These are phyloP conservation scores for Candida xyloterini DNA, from an alignment of 805 yeast species.

Conservation along the genomic window DNA sequence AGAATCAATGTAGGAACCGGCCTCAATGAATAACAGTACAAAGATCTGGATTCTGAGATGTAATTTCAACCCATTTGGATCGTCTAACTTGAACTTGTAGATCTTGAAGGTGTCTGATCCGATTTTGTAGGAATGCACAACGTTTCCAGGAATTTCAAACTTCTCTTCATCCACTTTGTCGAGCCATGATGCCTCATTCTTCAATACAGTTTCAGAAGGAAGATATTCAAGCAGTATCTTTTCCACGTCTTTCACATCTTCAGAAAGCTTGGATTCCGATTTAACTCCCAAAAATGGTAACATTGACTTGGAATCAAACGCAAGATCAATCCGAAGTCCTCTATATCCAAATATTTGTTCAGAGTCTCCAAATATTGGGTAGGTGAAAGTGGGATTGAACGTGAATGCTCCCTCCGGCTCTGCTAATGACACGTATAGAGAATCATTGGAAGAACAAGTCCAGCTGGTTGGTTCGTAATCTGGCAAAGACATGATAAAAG, in stretches of 20 bases:
- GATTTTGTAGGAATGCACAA: slow-evolving; percentile 32
- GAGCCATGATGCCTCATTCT: slow-evolving; percentile 70
- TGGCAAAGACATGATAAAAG: slow-evolving; percentile 10
- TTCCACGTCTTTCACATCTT: slow-evolving; percentile 59
- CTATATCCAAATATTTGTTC: slow-evolving; percentile 86
- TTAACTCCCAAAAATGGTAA: slow-evolving; percentile 67
- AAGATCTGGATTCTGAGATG: slow-evolving; percentile 75
- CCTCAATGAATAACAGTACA: slow-evolving; percentile 84
- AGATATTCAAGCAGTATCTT: slow-evolving; percentile 52
- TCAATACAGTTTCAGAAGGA: slow-evolving; percentile 55
- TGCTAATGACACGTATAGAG: slow-evolving; percentile 56
- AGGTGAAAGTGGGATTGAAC: slow-evolving; percentile 80
- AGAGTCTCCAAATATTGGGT: slow-evolving; percentile 89
- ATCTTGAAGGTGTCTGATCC: slow-evolving; percentile 46
- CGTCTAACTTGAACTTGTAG: slow-evolving; percentile 46
- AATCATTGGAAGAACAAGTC: slow-evolving; percentile 73
- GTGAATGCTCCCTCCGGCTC: slow-evolving; percentile 56
- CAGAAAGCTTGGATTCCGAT: slow-evolving; percentile 50
- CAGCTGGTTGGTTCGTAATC: slow-evolving; percentile 44
- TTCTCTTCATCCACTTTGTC: slow-evolving; percentile 48
- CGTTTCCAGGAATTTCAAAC: slow-evolving; percentile 32
- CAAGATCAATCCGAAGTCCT: slow-evolving; percentile 60
- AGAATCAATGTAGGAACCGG: slow-evolving; percentile 83
- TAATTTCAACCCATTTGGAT: slow-evolving; percentile 44
- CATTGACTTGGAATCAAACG: slow-evolving; percentile 73